Conservation (phyloP, 768 basidiomycete genomes). For the Russula sp. region DNA sequence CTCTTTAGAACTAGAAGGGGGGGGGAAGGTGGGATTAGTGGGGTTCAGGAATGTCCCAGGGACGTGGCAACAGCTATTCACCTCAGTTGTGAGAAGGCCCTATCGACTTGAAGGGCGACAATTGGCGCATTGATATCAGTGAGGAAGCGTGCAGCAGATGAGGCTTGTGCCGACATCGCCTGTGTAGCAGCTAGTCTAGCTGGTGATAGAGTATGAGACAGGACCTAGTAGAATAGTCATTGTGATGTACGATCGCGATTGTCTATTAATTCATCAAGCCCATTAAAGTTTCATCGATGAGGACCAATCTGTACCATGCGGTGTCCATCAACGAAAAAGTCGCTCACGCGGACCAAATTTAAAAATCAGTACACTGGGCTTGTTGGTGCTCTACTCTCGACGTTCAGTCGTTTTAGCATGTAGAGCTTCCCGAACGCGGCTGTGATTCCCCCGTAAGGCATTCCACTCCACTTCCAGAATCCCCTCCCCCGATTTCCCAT, state of each 20-base stretch:
- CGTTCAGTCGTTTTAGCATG: background rate
- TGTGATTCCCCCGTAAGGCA: constrained; percentile 57
- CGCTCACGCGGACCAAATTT: background rate
- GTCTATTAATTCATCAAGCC: constrained; percentile 3
- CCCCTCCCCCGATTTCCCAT: constrained; percentile 48
- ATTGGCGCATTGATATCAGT: constrained; percentile 76
- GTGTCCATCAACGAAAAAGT: background rate
- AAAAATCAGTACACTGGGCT: background rate
- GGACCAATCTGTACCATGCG: background rate
- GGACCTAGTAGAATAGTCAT: background rate
- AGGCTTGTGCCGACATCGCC: constrained; percentile 37
- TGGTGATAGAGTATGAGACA: background rate
- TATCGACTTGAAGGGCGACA: constrained; percentile 64
- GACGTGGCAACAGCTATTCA: constrained; percentile 32
- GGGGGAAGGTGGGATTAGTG: background rate
- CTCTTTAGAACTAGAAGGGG: constrained; percentile 55
- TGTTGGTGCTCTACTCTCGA: constrained; percentile 3
- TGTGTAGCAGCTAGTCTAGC: background rate
- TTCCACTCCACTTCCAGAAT: constrained; percentile 61
- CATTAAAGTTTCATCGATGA: background rate
- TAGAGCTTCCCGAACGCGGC: constrained; percentile 39
- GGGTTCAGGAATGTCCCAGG: background rate
- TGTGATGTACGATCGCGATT: background rate
- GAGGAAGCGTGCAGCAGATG: constrained; percentile 57
- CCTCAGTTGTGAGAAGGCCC: constrained; percentile 70